Conservation (phyloP, 1,284 basidiomycete genomes). For the Moniliophthora roreri region DNA sequence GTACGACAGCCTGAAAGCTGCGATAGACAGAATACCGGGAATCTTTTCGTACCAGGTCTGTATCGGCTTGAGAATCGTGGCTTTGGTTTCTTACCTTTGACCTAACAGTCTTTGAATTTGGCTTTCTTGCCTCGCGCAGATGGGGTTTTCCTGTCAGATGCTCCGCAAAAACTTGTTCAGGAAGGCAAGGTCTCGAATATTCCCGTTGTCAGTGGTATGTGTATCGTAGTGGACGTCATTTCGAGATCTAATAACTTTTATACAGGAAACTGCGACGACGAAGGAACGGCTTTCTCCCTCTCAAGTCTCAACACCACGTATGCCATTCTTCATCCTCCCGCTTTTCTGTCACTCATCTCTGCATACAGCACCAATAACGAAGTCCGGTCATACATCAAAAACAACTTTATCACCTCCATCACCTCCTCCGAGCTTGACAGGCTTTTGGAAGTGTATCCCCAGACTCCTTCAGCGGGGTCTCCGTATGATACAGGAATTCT, state of each 20-base stretch:
- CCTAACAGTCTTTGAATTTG: slow-evolving; percentile 34
- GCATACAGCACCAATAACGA: slow-evolving; percentile 35
- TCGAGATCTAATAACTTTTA: neutral
- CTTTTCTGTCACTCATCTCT: neutral
- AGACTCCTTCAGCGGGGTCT: slow-evolving; percentile 44
- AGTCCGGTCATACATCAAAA: slow-evolving; percentile 34
- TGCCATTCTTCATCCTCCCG: slow-evolving; percentile 8
- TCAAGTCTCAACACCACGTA: slow-evolving; percentile 43
- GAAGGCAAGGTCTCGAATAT: slow-evolving; percentile 43
- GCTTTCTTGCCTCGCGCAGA: slow-evolving; percentile 53
- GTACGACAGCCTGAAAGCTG: slow-evolving; percentile 38
- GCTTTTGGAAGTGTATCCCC: slow-evolving; percentile 40
- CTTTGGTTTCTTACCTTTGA: neutral
- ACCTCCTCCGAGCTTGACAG: slow-evolving; percentile 27
- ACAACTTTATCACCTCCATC: slow-evolving; percentile 31
- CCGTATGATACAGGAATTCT: slow-evolving; percentile 47
- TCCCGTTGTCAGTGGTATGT: slow-evolving; percentile 43
- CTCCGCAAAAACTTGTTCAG: slow-evolving; percentile 38
- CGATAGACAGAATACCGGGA: slow-evolving; percentile 41
- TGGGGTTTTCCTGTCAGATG: slow-evolving; percentile 45
- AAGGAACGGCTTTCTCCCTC: slow-evolving; percentile 51
- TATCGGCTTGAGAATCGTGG: neutral
- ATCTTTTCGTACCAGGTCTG: slow-evolving; percentile 43
- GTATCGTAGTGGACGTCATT: neutral
- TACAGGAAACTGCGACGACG: slow-evolving; percentile 47